These are phyloP conservation scores for Pseudonectria buxi DNA, from an alignment of 2,329 filamentous ascomycete genomes.

Conservation along the genomic window DNA sequence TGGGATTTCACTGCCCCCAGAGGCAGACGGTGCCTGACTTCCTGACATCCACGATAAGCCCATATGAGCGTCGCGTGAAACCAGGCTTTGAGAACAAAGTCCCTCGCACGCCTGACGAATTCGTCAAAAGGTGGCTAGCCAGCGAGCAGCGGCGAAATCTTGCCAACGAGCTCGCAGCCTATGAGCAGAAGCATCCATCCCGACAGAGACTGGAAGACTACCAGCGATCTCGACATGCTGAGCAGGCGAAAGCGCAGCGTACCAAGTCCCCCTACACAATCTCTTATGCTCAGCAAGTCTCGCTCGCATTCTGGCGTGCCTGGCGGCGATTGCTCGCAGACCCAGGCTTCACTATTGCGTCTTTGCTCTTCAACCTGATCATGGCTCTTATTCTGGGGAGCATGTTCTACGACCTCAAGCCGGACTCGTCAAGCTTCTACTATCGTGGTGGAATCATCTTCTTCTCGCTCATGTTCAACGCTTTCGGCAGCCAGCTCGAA, in stretches of 20 bases:
- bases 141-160: slow-evolving; percentile 15
- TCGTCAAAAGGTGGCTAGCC: slow-evolving; percentile 26
- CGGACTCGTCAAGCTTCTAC: slow-evolving; percentile 39
- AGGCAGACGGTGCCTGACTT: slow-evolving; percentile 22
- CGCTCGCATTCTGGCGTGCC: slow-evolving; percentile 35
- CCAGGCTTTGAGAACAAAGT: slow-evolving; percentile 26
- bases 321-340: slow-evolving; percentile 34
- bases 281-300: slow-evolving; percentile 37
- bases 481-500: slow-evolving; percentile 31
- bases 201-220: slow-evolving; percentile 10
- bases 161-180: slow-evolving; percentile 21
- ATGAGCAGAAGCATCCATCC: slow-evolving; percentile 8
- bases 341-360: slow-evolving; percentile 32
- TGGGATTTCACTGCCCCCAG: slow-evolving; percentile 21
- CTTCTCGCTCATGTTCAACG: slow-evolving; percentile 46
- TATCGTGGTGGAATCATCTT: slow-evolving; percentile 43
- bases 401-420: slow-evolving; percentile 40
- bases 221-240: slow-evolving; percentile 8
- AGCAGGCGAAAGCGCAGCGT: slow-evolving; percentile 30
- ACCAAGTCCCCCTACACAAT: slow-evolving; percentile 42
- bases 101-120: slow-evolving; percentile 32
- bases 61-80: slow-evolving; percentile 27
- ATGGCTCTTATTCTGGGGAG: slow-evolving; percentile 47
- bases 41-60: slow-evolving; percentile 37
- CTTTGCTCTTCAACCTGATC: slow-evolving; percentile 37